Evolutionary conservation across 148 eudicot species (phyloP), one percentile per base, ranked within the genome.

Genomic region (Vaccinium vitisidaea): DNA sequence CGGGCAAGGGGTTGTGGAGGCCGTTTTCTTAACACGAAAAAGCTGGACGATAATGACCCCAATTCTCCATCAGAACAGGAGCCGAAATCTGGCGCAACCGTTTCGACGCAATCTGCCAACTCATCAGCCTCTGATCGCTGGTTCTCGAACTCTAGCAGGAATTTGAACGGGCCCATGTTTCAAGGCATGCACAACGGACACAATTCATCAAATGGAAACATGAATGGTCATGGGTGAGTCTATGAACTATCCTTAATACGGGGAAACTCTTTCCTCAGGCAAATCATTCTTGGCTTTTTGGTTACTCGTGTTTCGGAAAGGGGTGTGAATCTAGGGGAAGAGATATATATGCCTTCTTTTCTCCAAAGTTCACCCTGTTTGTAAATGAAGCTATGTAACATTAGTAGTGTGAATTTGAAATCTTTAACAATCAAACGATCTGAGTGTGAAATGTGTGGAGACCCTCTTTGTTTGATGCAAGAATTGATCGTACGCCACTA

Each of bases 1-100:
- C 89, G 95, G 85, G 94, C 94, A 67, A 92, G 93, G 87, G 98
- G 98, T 39, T 87, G 90, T 79, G 98, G 95, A 73, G 95, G 95
- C 49, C 92, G 94, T 75, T 94, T 94, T 85, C 94, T 93, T 16
- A 93, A 92, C 83, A 88, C 93, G 13, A 94, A 92, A 79, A 92
- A 92, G 85, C 83, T 32, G 3, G 85, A 84, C 27, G 85, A 71
- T 27, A 84, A 88, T 77, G 61, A 39, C 71, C 80, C 75, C 21
- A 88, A 85, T 77, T 63, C 75, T 56, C 70, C 87, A 8, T 78
- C 90, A 8, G 90, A 84, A 46, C 74, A 82, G 59, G 75, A 86
- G 63, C 49, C 81, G 30, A 85, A 77, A 79, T 77, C 85, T 43
- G 87, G 81, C 11, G 16, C 87, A 48, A 76, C 83, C 39, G 50